phyloP scores from a whole-genome alignment of 352 stramenopile genomes.

The Globisporangium acanthophoron region DNA sequence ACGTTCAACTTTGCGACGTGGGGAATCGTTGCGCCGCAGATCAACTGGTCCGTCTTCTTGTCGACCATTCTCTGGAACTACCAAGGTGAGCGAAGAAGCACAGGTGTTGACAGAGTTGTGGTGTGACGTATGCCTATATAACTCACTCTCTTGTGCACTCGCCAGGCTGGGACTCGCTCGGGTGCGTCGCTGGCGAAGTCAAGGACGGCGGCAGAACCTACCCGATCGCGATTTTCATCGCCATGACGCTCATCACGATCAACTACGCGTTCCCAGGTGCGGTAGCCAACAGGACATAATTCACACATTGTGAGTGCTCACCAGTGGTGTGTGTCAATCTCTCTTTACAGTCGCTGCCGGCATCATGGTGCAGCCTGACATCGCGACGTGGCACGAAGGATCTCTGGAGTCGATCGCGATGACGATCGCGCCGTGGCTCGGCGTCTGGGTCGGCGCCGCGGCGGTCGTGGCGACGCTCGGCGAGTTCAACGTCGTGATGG shows the following conservation, averaged over 20 bases:
- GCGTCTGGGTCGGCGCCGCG: constrained; percentile 73
- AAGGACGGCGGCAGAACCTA: constrained; percentile 77
- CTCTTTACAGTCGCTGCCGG: constrained; percentile 42
- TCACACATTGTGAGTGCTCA: neutral
- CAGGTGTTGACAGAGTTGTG: neutral
- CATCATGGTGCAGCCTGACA: constrained; percentile 76
- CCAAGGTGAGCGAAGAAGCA: constrained; percentile 30
- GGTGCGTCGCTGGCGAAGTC: constrained; percentile 81
- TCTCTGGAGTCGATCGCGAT: constrained; percentile 76
- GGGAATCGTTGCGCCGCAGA: constrained; percentile 55
- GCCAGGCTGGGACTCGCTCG: constrained; percentile 73
- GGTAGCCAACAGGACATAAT: neutral
- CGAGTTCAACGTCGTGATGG: constrained; percentile 87
- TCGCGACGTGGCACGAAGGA: constrained; percentile 61
- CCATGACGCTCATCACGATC: constrained; percentile 76
- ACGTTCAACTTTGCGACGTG: constrained; percentile 72
- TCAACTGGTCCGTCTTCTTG: constrained; percentile 84
- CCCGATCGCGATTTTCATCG: constrained; percentile 78
- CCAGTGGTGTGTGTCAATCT: neutral
- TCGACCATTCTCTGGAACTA: constrained; percentile 86
- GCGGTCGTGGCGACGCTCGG: constrained; percentile 75
- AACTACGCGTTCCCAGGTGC: constrained; percentile 80
- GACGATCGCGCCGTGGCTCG: constrained; percentile 62
- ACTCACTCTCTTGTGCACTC: neutral
- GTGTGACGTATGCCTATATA: neutral